phyloP scores from a whole-genome alignment of 2,329 filamentous ascomycete species.

The Drechslerella stenobrocha region DNA sequence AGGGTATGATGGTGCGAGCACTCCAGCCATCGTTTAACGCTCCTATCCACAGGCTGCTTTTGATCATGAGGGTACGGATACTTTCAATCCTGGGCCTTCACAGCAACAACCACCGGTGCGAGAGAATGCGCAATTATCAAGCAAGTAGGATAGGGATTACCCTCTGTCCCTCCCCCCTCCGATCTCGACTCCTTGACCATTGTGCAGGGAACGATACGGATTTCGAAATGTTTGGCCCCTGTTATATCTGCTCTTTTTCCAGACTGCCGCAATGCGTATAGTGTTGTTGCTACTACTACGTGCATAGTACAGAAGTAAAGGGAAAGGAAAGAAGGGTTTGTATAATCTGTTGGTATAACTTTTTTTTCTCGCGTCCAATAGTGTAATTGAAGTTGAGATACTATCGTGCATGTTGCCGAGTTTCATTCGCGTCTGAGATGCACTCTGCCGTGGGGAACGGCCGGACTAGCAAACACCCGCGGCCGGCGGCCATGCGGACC shows the following conservation, averaged over 20 bases:
- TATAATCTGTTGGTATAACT: too few species aligned
- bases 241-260: background rate
- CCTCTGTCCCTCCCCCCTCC: conserved; percentile 12
- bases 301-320: too few species aligned
- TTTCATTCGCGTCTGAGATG: too few species aligned
- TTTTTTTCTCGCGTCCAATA: too few species aligned
- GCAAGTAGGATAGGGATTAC: conserved; percentile 19
- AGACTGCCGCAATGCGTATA: background rate
- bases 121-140: background rate
- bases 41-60: conserved; percentile 39
- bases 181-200: conserved; percentile 46
- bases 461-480: too few species aligned
- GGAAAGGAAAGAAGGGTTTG: too few species aligned
- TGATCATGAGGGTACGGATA: background rate
- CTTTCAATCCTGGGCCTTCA: background rate
- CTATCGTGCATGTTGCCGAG: too few species aligned
- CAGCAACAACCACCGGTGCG: background rate
- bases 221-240: background rate
- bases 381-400: too few species aligned
- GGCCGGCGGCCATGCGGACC: too few species aligned
- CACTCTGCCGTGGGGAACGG: too few species aligned
- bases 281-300: background rate
- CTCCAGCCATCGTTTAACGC: conserved; percentile 48
- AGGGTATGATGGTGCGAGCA: conserved; percentile 49
- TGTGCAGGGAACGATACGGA: conserved; percentile 38